phyloP scores from a whole-genome alignment of 2,329 filamentous ascomycete species.

The Xylariaceae sp. region DNA sequence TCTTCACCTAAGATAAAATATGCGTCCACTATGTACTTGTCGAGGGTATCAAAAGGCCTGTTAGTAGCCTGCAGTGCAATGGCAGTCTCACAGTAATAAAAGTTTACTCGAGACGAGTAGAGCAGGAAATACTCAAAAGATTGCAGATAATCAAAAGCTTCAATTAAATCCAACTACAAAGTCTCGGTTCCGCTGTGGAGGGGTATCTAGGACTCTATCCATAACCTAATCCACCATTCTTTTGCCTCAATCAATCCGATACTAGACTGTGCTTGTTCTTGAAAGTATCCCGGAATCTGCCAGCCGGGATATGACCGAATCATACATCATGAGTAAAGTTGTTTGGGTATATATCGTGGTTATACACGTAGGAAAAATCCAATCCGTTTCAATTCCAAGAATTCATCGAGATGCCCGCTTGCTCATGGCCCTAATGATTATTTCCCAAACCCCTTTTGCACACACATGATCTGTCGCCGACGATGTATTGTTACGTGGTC shows the following conservation, averaged over 20 bases:
- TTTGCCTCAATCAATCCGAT: background rate
- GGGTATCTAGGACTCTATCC: no score
- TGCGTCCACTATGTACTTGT: background rate
- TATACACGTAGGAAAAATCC: constrained; percentile 19
- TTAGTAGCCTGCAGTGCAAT: no score
- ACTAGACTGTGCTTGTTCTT: constrained; percentile 8
- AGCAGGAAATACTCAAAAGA: no score
- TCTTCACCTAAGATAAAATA: background rate
- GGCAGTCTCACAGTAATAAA: no score
- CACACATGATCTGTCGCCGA: no score
- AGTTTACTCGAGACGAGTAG: no score
- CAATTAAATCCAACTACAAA: no score
- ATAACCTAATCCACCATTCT: constrained; percentile 8
- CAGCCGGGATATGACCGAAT: constrained; percentile 31
- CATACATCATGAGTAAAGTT: background rate
- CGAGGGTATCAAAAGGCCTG: no score
- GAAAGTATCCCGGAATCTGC: constrained; percentile 35
- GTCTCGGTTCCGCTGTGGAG: no score
- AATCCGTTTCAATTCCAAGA: constrained; percentile 5
- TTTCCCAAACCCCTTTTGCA: background rate
- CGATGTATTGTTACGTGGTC: no score
- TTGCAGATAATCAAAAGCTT: no score
- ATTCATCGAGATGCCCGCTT: constrained; percentile 19
- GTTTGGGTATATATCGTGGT: constrained; percentile 10
- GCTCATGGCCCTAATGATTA: constrained; percentile 9